phyloP scores from a whole-genome alignment of 2,329 filamentous ascomycete species.

The Ophiostoma fasciatum region DNA sequence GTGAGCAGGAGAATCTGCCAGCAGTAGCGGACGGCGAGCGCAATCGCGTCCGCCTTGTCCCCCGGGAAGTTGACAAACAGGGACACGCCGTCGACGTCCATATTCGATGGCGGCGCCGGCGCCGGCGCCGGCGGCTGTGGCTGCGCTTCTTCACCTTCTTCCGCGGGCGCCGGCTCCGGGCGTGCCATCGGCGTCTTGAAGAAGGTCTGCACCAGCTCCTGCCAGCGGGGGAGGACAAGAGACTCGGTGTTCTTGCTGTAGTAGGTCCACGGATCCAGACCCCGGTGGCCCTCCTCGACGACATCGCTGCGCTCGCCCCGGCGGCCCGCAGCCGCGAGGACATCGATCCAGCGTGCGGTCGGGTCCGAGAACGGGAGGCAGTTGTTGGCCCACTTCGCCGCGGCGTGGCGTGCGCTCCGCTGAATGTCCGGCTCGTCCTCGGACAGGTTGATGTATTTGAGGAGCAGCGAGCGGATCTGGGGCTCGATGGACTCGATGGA shows the following conservation, averaged over 20 bases:
- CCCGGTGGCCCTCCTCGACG: conserved; percentile 76
- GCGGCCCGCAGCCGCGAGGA: conserved; percentile 60
- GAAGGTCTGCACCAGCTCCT: conserved; percentile 31
- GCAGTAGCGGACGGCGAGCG: conserved; percentile 56
- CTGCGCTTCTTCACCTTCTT: too few relatives aligned
- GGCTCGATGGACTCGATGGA: conserved; percentile 13
- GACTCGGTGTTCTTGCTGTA: conserved; percentile 28
- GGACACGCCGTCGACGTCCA: conserved; percentile 25
- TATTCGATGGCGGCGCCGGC: conserved; percentile 9
- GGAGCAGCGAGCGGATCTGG: conserved; percentile 38
- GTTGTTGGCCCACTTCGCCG: conserved; percentile 78
- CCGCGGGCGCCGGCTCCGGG: conserved; percentile 9
- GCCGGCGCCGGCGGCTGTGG: background rate
- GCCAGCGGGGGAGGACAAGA: conserved; percentile 33
- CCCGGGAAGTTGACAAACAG: conserved; percentile 33
- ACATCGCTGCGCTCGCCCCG: conserved; percentile 64
- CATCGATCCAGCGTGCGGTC: conserved; percentile 72
- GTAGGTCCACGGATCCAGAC: conserved; percentile 54
- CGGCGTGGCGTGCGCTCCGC: conserved; percentile 67
- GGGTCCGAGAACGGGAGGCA: conserved; percentile 70
- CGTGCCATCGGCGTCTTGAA: conserved; percentile 26
- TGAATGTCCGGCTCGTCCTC: conserved; percentile 34
- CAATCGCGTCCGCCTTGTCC: conserved; percentile 39
- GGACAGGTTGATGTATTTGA: conserved; percentile 48
- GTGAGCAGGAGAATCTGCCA: conserved; percentile 36